These are phyloP conservation scores for Auricularia heimuer DNA, from an alignment of 768 basidiomycete species.

Conservation along the genomic window DNA sequence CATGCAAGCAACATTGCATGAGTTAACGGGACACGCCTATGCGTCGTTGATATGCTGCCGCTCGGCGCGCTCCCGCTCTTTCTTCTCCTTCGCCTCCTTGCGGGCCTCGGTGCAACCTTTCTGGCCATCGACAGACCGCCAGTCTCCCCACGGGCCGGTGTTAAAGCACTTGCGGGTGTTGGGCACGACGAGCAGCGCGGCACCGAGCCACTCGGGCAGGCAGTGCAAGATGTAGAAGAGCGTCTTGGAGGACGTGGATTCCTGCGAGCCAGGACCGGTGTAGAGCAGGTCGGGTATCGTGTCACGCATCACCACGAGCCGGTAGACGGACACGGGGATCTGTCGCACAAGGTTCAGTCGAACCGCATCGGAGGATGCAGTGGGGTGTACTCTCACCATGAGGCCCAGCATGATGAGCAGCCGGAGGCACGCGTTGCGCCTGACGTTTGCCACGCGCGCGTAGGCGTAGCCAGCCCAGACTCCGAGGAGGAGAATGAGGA, in stretches of 20 bases:
- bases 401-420: neutral
- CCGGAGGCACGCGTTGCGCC: neutral
- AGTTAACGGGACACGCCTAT: no score
- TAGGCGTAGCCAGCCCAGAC: neutral
- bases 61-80: neutral
- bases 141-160: neutral
- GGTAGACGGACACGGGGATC: neutral
- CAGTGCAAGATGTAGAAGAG: slow-evolving; percentile 1
- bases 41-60: no score
- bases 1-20: no score
- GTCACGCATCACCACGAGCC: neutral
- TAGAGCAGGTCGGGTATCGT: neutral
- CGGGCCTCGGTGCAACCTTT: neutral
- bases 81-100: neutral
- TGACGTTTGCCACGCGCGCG: neutral
- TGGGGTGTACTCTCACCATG: neutral
- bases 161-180: neutral
- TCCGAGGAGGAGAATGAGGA: neutral
- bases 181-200: slow-evolving; percentile 1
- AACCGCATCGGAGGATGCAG: no score
- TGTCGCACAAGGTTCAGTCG: neutral
- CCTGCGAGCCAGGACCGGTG: neutral
- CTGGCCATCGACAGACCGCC: neutral
- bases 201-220: neutral
- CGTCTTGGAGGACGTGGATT: neutral